These are phyloP conservation scores for Chloranthus sessilifolius DNA, from an alignment of 164 flowering plant genomes.

Conservation along the genomic window DNA sequence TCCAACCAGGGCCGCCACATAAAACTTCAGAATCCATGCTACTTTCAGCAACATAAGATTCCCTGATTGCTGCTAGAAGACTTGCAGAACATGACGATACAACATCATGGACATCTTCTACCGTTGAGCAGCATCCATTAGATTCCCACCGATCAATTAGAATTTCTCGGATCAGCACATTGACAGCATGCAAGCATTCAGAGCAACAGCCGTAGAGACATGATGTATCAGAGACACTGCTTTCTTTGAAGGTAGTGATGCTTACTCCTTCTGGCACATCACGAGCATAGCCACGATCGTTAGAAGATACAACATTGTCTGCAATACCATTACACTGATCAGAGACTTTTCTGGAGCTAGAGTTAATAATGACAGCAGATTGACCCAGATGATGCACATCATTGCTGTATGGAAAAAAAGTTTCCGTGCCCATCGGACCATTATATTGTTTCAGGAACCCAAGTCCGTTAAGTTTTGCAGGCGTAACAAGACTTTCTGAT, in stretches of 20 bases:
- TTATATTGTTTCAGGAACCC: conserved; percentile 27
- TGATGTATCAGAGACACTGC: conserved; percentile 14
- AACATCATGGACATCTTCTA: conserved; percentile 70
- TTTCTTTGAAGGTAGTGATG: conserved; percentile 13
- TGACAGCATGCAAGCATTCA: conserved; percentile 43
- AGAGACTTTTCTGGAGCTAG: conserved; percentile 11
- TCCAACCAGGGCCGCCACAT: conserved; percentile 15
- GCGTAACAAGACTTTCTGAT: conserved; percentile 15
- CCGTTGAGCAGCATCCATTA: conserved; percentile 31
- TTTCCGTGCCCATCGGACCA: conserved; percentile 26
- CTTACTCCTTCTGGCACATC: conserved; percentile 10
- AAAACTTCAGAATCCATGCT: conserved; percentile 5
- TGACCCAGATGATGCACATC: conserved; percentile 14
- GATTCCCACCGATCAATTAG: conserved; percentile 34
- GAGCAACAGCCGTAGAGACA: conserved; percentile 67
- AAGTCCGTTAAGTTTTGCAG: conserved; percentile 12
- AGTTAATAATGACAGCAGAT: conserved; percentile 8
- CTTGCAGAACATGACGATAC: conserved; percentile 61
- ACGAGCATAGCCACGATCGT: conserved; percentile 12
- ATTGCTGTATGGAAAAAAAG: conserved; percentile 14
- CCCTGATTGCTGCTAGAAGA: conserved; percentile 47
- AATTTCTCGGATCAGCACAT: conserved; percentile 37
- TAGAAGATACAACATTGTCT: conserved; percentile 11
- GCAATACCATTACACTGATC: conserved; percentile 18
- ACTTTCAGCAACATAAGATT: conserved; percentile 22